phyloP scores from a whole-genome alignment of 2,329 filamentous ascomycete genomes.

The Arthrocladium fulminans region DNA sequence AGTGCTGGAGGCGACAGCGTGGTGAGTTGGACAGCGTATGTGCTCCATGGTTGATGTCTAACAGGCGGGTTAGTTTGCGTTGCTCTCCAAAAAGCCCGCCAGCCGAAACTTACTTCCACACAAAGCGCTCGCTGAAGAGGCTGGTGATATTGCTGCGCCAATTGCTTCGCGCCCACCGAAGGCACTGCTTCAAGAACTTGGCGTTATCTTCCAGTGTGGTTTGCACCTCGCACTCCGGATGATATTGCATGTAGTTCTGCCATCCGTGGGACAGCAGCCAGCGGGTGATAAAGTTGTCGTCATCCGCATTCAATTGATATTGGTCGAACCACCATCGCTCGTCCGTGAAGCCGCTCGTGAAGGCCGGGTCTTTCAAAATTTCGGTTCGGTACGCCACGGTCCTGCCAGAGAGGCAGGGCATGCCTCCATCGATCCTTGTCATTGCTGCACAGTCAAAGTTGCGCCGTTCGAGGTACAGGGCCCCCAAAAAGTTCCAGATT shows the following conservation, averaged over 20 bases:
- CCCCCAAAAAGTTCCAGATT: constrained; percentile 81
- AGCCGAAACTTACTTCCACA: constrained; percentile 87
- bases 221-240: constrained; percentile 80
- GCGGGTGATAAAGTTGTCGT: constrained; percentile 95
- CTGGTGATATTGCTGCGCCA: constrained; percentile 96
- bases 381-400: constrained; percentile 86
- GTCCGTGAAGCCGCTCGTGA: constrained; percentile 80
- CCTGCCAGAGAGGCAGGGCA: constrained; percentile 92
- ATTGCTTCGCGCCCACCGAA: constrained; percentile 92
- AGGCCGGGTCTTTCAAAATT: constrained; percentile 76
- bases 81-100: too few relatives aligned
- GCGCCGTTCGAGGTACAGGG: constrained; percentile 82
- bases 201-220: constrained; percentile 83
- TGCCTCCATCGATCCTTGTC: constrained; percentile 85
- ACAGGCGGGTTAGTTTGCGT: constrained; percentile 18
- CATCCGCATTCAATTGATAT: constrained; percentile 88
- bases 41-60: constrained; percentile 86
- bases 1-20: constrained; percentile 87
- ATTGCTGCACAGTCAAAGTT: constrained; percentile 97
- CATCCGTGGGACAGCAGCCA: constrained; percentile 89
- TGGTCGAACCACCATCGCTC: constrained; percentile 72
- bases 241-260: constrained; percentile 94
- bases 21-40: constrained; percentile 84
- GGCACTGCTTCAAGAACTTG: constrained; percentile 87
- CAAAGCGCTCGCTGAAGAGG: constrained; percentile 70